Base-by-base conservation (phyloP, 2,329 filamentous ascomycete species). In the Ceratocystis papillata region DNA sequence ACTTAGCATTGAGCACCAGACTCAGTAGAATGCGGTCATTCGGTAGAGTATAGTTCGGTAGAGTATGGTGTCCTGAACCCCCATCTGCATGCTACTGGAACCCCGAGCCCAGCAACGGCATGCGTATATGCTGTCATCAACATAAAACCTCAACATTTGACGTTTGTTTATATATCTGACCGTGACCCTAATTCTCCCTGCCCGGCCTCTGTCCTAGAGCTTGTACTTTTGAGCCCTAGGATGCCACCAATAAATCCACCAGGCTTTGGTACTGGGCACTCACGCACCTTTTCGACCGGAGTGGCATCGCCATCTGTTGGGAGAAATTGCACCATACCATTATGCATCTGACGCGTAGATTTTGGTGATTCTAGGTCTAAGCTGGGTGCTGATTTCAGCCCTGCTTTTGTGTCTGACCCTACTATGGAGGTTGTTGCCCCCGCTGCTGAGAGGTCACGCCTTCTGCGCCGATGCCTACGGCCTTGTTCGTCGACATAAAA, bases 231-330 rank as follows among this genome's bases (percentile, higher is more conserved):
- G 73, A 93, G 88, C 0, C 89, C 90, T 69, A 94, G 76, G 70
- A 93, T 79, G 72, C 88, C 83, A 12, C 89, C 89, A 59, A 96
- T 77, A 44, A 91, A 77, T 2, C 91, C 92, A 41, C 85, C 81
- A 0, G 94, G 93, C 76, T 96, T 96, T 4, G 94, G 94, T 12
- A 99, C 86, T 0, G 94, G 94, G 73, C 94, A 99, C 74, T 95
- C 90, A 72, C 90, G 82, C 44, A 62, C 37, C 72, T 80, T 80
- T 59, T 70, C 67, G 25, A 59, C 61, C n/a, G 61, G 57, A 41
- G 60, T 69, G 69, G 67, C 70, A 63, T 65, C 68, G 69, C 78
- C 73, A 70, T 79, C 76, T 12, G 41, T 73, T 72, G 61, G 73
- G 72, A 65, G 73, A 70, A 83, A 83, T 64, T 80, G 79, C 3